phyloP scores from a whole-genome alignment of 73 alveolate genomes.

The Symbiodinium natans region DNA sequence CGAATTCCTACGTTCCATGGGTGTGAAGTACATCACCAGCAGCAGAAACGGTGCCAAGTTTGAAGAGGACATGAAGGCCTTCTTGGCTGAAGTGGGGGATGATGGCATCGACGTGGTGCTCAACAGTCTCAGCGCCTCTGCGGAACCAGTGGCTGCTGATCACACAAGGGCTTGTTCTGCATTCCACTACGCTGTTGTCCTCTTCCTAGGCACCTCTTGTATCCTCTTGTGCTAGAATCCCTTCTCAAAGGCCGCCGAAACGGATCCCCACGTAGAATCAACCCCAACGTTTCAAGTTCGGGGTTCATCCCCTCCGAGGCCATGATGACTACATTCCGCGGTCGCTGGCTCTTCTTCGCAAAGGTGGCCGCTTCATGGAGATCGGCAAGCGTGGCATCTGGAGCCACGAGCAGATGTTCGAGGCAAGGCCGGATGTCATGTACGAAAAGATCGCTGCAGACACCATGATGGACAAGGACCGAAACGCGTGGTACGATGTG shows the following conservation, averaged over 20 bases:
- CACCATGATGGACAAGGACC: constrained; percentile 71
- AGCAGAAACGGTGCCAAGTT: constrained; percentile 80
- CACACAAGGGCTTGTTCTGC: not conserved
- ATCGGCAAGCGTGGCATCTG: constrained; percentile 94
- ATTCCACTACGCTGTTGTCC: too few relatives aligned
- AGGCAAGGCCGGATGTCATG: constrained; percentile 93
- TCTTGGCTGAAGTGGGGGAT: constrained; percentile 53
- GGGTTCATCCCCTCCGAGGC: too few relatives aligned
- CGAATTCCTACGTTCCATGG: constrained; percentile 76
- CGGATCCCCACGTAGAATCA: too few relatives aligned
- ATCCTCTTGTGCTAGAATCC: too few relatives aligned
- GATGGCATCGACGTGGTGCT: constrained; percentile 89
- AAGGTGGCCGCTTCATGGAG: constrained; percentile 94
- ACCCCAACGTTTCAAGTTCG: too few relatives aligned
- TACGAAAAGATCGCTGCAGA: constrained; percentile 93
- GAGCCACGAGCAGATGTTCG: constrained; percentile 93
- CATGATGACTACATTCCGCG: constrained; percentile 92
- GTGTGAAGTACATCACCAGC: constrained; percentile 92
- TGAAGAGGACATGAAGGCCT: constrained; percentile 93
- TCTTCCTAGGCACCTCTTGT: too few relatives aligned
- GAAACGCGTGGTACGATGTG: not conserved
- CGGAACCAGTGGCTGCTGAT: not conserved
- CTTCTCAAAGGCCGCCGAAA: too few relatives aligned
- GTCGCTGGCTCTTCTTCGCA: constrained; percentile 62
- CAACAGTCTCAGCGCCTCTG: constrained; percentile 40